Percentiles rank a stretch among this genome's conserved stretches.
Conservation (phyloP, 108 stramenopile species). For the Aureococcus anophagefferens region DNA sequence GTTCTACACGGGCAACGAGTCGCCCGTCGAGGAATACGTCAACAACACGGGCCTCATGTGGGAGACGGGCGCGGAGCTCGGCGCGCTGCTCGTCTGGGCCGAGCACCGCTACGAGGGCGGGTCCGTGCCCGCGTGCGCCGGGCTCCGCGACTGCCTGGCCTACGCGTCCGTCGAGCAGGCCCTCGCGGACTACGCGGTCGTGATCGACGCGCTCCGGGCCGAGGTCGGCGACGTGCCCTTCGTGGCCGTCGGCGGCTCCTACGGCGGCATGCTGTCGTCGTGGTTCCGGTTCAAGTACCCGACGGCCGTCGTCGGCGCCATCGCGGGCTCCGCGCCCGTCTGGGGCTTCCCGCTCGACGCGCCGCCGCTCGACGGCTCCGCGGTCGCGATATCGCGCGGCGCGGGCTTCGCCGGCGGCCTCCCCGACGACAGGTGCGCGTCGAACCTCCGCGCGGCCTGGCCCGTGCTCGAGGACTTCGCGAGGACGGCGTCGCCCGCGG, state of each 20-base stretch:
- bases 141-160: conserved; percentile 22
- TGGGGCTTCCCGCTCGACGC: conserved; percentile 24
- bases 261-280: conserved; percentile 81
- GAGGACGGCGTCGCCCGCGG: background rate
- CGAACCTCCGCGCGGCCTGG: conserved; percentile 7
- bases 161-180: conserved; percentile 54
- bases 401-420: background rate
- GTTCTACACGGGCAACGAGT: conserved; percentile 23
- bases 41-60: conserved; percentile 34
- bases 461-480: conserved; percentile 1
- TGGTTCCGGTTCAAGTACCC: conserved; percentile 83
- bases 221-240: conserved; percentile 1
- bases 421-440: background rate
- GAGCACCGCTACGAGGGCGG: conserved; percentile 32
- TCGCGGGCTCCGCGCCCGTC: conserved; percentile 63
- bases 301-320: conserved; percentile 58
- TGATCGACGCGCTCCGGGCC: conserved; percentile 25
- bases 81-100: conserved; percentile 27
- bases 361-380: conserved; percentile 12
- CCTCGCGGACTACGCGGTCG: conserved; percentile 65
- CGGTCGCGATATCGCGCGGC: conserved; percentile 4
- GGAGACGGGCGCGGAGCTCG: conserved; percentile 18
- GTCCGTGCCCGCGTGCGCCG: background rate
- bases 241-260: conserved; percentile 69
- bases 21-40: conserved; percentile 26